Evolutionary conservation across 257 asterid genomes (phyloP).

Genomic region (Solanum chiquidenum): DNA sequence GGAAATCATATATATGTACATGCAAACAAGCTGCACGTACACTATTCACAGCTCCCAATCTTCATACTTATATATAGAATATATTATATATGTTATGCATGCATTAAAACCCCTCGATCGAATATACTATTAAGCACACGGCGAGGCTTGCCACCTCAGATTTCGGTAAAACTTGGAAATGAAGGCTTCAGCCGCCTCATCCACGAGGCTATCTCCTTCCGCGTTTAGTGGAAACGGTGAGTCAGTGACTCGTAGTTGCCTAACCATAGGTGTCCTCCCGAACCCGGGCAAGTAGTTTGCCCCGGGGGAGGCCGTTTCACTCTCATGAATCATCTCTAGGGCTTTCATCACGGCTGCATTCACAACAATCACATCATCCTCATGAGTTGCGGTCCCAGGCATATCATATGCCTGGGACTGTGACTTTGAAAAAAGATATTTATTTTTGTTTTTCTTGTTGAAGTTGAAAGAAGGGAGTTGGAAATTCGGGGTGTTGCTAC

Average conservation of each 20-base stretch:
- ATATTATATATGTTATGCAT: not conserved
- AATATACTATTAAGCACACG: not conserved
- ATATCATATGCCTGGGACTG: not conserved
- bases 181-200: conserved; percentile 55
- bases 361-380: conserved; percentile 20
- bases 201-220: conserved; percentile 36
- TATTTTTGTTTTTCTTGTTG: conserved; percentile 19
- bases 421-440: not conserved
- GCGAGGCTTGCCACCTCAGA: conserved; percentile 36
- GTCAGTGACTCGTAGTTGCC: conserved; percentile 66
- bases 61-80: not conserved
- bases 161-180: conserved; percentile 45
- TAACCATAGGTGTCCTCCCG: conserved; percentile 58
- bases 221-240: conserved; percentile 45
- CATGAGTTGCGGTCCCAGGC: not conserved
- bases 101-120: not conserved
- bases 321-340: conserved; percentile 30
- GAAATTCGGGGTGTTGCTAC: conserved; percentile 55
- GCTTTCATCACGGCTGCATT: conserved; percentile 18
- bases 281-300: conserved; percentile 37
- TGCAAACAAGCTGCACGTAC: not conserved
- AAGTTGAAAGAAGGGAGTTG: conserved; percentile 34
- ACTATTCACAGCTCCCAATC: not conserved
- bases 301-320: conserved; percentile 55
- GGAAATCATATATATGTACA: not conserved